Conservation (phyloP, 1,139 yeast genomes). For the Entelexis paramagnoliae region DNA sequence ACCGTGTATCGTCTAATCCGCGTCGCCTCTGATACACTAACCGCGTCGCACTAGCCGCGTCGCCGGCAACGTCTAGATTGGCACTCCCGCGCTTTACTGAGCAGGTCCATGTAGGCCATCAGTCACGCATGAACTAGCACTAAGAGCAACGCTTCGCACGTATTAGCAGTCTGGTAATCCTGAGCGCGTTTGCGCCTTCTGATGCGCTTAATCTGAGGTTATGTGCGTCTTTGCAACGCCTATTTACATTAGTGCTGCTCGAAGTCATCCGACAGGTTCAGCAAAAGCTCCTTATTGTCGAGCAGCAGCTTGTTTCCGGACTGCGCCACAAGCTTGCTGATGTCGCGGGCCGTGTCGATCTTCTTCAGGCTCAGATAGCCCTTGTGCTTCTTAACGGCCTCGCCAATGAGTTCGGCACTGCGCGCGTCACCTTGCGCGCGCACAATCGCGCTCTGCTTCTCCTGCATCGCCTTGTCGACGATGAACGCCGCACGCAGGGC, state of each 20-base stretch:
- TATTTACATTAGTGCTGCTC: slow-evolving; percentile 12
- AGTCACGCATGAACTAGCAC: too few species aligned
- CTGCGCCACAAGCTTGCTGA: slow-evolving; percentile 70
- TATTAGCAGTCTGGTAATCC: too few species aligned
- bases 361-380: slow-evolving; percentile 95
- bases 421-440: slow-evolving; percentile 98
- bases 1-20: too few species aligned
- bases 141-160: too few species aligned
- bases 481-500: slow-evolving; percentile 97
- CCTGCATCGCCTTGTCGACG: slow-evolving; percentile 95
- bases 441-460: slow-evolving; percentile 91
- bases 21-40: too few species aligned
- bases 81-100: too few species aligned
- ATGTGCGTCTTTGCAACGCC: not conserved
- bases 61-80: too few species aligned
- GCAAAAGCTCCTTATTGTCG: slow-evolving; percentile 82
- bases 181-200: too few species aligned
- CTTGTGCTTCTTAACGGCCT: slow-evolving; percentile 89
- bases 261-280: slow-evolving; percentile 53
- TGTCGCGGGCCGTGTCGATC: slow-evolving; percentile 93
- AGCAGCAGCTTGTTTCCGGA: slow-evolving; percentile 87
- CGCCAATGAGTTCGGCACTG: slow-evolving; percentile 97
- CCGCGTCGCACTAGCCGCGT: too few species aligned
- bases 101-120: too few species aligned
- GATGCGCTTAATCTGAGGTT: too few species aligned